Conservation (phyloP, 2,329 filamentous ascomycete genomes). For the Scytalidium sp. region DNA sequence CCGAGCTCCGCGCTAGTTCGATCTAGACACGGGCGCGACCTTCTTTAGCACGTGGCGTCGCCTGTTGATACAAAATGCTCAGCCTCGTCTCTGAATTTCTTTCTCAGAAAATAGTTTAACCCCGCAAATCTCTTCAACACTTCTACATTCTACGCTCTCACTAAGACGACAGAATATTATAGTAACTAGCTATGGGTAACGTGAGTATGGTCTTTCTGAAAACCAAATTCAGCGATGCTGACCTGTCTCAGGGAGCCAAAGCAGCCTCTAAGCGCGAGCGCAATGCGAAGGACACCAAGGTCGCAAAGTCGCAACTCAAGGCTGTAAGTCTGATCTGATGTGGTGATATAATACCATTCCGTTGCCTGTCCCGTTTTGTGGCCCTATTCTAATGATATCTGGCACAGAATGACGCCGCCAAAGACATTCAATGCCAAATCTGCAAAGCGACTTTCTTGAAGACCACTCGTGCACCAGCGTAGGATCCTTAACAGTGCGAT, state of each 20-base stretch:
- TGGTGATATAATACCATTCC: not conserved
- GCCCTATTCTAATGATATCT: not conserved
- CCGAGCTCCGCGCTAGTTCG: not conserved
- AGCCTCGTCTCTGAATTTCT: not conserved
- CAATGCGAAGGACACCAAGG: slow-evolving; percentile 59
- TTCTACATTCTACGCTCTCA: not conserved
- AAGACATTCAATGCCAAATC: slow-evolving; percentile 71
- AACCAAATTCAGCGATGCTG: slow-evolving; percentile 3
- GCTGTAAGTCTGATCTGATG: slow-evolving; percentile 44
- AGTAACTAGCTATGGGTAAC: not conserved
- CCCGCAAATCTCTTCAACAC: not conserved
- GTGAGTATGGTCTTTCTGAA: not conserved
- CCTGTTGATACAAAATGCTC: not conserved
- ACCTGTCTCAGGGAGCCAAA: slow-evolving; percentile 53
- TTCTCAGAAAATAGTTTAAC: not conserved
- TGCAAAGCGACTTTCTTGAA: slow-evolving; percentile 79
- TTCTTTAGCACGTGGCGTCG: not conserved
- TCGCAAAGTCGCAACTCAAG: slow-evolving; percentile 67
- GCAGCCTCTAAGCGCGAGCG: slow-evolving; percentile 72
- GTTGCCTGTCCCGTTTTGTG: not conserved
- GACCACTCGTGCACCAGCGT: slow-evolving; percentile 72
- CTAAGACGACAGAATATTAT: not conserved
- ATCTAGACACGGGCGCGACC: not conserved
- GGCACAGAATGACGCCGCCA: slow-evolving; percentile 66
- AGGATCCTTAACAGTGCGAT: slow-evolving; percentile 28